These are phyloP conservation scores for Rubia peregrina DNA, from an alignment of 305 asterid genomes.

Conservation along the genomic window DNA sequence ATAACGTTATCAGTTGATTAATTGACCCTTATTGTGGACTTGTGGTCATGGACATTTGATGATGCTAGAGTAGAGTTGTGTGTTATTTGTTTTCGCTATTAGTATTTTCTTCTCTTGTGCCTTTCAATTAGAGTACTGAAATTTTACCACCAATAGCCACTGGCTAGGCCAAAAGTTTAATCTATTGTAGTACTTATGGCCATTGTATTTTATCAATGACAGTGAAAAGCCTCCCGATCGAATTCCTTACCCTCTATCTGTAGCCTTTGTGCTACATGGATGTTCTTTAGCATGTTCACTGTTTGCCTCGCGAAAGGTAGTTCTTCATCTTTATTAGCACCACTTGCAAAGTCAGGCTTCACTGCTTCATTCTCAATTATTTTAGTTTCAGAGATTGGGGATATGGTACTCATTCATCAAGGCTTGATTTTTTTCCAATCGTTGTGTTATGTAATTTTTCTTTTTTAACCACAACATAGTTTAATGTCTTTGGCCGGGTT, in stretches of 20 bases:
- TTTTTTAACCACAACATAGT: neutral
- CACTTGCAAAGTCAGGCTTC: conserved; percentile 69
- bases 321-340: conserved; percentile 48
- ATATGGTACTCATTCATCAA: conserved; percentile 44
- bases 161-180: neutral
- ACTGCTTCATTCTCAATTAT: conserved; percentile 74
- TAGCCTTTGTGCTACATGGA: conserved; percentile 57
- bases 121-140: neutral
- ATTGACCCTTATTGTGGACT: too few species aligned
- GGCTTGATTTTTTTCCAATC: neutral
- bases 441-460: neutral
- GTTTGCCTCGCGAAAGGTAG: conserved; percentile 41
- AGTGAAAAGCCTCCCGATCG: conserved; percentile 42
- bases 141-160: conserved; percentile 10
- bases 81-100: too few species aligned
- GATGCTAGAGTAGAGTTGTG: too few species aligned
- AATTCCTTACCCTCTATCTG: conserved; percentile 47
- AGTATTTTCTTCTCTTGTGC: neutral
- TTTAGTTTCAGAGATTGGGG: conserved; percentile 77
- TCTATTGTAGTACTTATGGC: conserved; percentile 15
- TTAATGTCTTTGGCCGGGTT: neutral
- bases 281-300: conserved; percentile 46
- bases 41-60: too few species aligned
- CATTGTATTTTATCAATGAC: conserved; percentile 29
- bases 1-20: too few species aligned